phyloP scores from a whole-genome alignment of 495 filamentous ascomycete genomes.

The Hypomontagnella monticulosa region DNA sequence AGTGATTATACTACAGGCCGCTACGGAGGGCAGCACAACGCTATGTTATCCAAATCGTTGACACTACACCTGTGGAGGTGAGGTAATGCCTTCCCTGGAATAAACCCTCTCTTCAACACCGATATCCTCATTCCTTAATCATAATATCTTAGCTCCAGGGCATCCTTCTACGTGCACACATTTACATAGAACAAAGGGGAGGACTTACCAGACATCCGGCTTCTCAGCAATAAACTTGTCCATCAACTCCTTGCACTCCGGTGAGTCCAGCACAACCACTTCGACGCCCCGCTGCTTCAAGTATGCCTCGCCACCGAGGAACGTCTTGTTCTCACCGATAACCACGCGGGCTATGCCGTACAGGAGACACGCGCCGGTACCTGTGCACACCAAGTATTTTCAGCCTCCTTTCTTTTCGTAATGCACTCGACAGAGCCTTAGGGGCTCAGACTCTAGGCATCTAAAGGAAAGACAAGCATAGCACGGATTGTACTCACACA shows the following conservation, averaged over 20 bases:
- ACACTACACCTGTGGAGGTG: not conserved
- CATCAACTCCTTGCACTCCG: slow-evolving; percentile 79
- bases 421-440: not conserved
- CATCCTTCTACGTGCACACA: not conserved
- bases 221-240: slow-evolving; percentile 77
- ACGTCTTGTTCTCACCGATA: slow-evolving; percentile 84
- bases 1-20: too few species aligned
- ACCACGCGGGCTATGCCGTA: slow-evolving; percentile 85
- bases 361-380: slow-evolving; percentile 78
- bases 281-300: slow-evolving; percentile 76
- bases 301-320: slow-evolving; percentile 80
- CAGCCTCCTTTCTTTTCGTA: not conserved
- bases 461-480: not conserved
- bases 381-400: not conserved
- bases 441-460: not conserved
- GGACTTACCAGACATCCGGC: slow-evolving; percentile 76
- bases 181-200: slow-evolving; percentile 4
- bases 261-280: slow-evolving; percentile 74
- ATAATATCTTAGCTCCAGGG: slow-evolving; percentile 4
- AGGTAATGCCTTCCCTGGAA: slow-evolving; percentile 46
- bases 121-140: slow-evolving; percentile 77
- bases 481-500: slow-evolving; percentile 68
- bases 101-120: slow-evolving; percentile 64
- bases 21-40: too few species aligned
- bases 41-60: too few species aligned